Evolutionary conservation across 441 rosid genomes (phyloP).

Genomic region (Mallotus japonicus): DNA sequence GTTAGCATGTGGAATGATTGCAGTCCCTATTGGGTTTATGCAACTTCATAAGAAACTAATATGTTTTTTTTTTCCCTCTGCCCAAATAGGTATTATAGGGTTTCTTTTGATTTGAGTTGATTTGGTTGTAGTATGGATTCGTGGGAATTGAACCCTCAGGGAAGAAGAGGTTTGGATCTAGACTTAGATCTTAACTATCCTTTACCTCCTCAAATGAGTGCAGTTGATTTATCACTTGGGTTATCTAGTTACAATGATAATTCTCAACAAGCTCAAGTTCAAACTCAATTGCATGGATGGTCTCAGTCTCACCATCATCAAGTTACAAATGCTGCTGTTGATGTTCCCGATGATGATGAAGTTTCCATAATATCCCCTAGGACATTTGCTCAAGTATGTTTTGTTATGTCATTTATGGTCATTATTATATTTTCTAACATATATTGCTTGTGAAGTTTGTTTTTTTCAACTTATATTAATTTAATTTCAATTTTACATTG

Average conservation of each 20-base stretch:
- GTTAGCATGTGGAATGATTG: background rate
- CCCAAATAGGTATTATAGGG: background rate
- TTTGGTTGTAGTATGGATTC: conserved; percentile 9
- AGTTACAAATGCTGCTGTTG: conserved; percentile 13
- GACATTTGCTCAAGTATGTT: conserved; percentile 16
- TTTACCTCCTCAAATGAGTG: background rate
- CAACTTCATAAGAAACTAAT: background rate
- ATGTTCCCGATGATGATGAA: conserved; percentile 17
- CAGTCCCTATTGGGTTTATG: background rate
- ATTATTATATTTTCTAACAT: background rate
- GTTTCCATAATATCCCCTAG: conserved; percentile 16
- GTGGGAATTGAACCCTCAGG: background rate
- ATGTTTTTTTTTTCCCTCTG: too few relatives aligned
- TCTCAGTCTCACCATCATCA: conserved; percentile 6
- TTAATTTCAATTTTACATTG: background rate
- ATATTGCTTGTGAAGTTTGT: background rate
- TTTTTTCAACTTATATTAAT: background rate
- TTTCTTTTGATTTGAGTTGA: background rate
- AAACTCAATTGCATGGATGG: background rate
- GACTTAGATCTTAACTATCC: conserved; percentile 22
- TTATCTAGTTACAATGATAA: background rate
- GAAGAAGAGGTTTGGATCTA: conserved; percentile 15
- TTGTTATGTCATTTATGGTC: background rate
- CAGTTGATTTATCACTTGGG: conserved; percentile 14
- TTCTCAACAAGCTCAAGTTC: background rate